A percentile compares a stretch with the other conserved stretches of the same genome.
These are phyloP conservation scores for Jamesozyma gamospora DNA, from an alignment of 805 yeast species.

Conservation along the genomic window DNA sequence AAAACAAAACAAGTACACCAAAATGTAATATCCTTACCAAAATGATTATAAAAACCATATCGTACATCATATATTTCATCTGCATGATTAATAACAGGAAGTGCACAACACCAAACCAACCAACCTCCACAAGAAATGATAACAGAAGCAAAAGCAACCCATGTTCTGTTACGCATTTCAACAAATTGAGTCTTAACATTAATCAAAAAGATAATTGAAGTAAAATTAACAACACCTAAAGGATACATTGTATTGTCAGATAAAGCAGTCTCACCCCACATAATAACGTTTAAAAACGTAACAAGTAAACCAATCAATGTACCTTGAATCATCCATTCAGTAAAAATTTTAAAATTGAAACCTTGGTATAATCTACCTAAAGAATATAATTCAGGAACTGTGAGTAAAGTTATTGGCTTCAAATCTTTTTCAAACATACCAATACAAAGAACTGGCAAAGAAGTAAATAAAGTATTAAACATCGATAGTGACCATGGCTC, in stretches of 20 bases:
- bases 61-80: constrained; percentile 56
- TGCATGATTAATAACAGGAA: constrained; percentile 56
- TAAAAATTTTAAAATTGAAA: constrained; percentile 60
- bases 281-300: constrained; percentile 52
- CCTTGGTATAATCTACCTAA: constrained; percentile 66
- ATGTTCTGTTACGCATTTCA: constrained; percentile 68
- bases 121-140: constrained; percentile 75
- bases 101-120: constrained; percentile 69
- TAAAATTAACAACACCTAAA: constrained; percentile 64
- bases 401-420: constrained; percentile 75
- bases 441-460: constrained; percentile 78
- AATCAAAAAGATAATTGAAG: constrained; percentile 62
- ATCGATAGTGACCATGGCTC: constrained; percentile 95
- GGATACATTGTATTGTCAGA: constrained; percentile 75
- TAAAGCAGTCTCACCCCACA: constrained; percentile 64
- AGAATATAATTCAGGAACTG: constrained; percentile 82
- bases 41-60: constrained; percentile 55
- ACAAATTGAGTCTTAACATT: constrained; percentile 70
- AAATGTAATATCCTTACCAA: constrained; percentile 75
- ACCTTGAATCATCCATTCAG: constrained; percentile 72
- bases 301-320: constrained; percentile 61
- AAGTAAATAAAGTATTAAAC: constrained; percentile 94
- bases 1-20: constrained; percentile 70
- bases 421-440: constrained; percentile 96
- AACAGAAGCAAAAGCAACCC: constrained; percentile 57